Evolutionary conservation across 805 yeast species (phyloP), one percentile per base, ranked within the genome.

Genomic region (Yarrowia sp.): DNA sequence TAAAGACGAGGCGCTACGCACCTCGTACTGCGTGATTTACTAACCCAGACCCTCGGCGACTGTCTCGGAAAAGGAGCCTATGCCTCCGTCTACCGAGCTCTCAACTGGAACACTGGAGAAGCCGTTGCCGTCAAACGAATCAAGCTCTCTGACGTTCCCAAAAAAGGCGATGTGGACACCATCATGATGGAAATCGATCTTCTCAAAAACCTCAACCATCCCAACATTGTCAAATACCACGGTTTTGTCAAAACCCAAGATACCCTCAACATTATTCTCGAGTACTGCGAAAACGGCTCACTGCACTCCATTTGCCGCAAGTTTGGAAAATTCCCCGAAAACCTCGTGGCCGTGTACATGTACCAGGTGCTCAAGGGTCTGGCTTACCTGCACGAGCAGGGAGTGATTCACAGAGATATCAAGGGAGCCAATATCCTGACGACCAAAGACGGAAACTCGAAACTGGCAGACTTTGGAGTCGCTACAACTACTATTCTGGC

Each of bases 41-140:
- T 54, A 54, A 54, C 61, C 22, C 63, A 76, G 69, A 70, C 77
- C 2, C 68, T 79, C 17, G 81, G 81, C 54, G 88, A 85, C 54
- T 81, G 87, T 38, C 79, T 95, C 2, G 99, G 98, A 2, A 83
- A 83, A 66, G 99, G 99, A 1, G 98, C 98, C 0, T 92, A 85
- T 73, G 98, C 98, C 1, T 83, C 84, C 41, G 98, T 93, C 4
- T 92, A 87, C 74, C 82, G 83, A 66, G 97, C 93, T 0, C 76
- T 85, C 30, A 89, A 91, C 70, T 75, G 81, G 66, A 79, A 78
- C 63, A 88, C 92, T 0, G 84, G 84, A 7, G 86, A 85, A 62
- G 80, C 85, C 2, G 89, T 90, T 4, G 97, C 97, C 1, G 84
- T 92, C 24, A 91, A 91, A 73, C 92, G 88, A 72, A 85, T 91